Conservation (phyloP, 352 stramenopile species). For the Phytopythium cucurbitacearum region DNA sequence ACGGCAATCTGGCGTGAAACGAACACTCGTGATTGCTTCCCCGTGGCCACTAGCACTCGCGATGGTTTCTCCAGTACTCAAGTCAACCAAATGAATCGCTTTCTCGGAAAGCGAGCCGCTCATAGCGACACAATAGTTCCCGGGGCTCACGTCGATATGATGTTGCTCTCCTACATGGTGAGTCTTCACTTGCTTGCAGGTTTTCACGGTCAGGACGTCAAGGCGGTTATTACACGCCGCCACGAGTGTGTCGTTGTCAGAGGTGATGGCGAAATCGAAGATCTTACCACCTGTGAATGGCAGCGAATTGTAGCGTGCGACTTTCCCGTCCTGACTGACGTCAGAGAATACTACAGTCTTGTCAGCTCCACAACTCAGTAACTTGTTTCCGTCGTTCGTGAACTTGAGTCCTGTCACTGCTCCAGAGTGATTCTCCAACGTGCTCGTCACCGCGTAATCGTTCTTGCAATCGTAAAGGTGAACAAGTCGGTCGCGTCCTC, state of each 20-base stretch:
- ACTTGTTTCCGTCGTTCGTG: constrained; percentile 54
- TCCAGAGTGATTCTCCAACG: constrained; percentile 76
- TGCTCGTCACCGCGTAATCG: constrained; percentile 27
- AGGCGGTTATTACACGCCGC: constrained; percentile 79
- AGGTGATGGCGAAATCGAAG: constrained; percentile 69
- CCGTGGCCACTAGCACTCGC: constrained; percentile 80
- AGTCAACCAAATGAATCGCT: constrained; percentile 83
- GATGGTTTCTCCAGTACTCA: constrained; percentile 70
- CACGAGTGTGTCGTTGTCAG: constrained; percentile 62
- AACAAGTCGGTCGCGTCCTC: constrained; percentile 73
- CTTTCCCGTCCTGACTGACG: constrained; percentile 30
- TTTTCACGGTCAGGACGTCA: constrained; percentile 60
- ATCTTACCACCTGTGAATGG: constrained; percentile 62
- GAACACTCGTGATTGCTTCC: constrained; percentile 75
- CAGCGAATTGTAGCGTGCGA: constrained; percentile 43
- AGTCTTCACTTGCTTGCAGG: constrained; percentile 51
- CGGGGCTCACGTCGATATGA: constrained; percentile 60
- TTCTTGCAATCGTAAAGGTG: constrained; percentile 73
- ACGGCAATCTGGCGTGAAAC: constrained; percentile 86
- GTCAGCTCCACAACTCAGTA: constrained; percentile 68
- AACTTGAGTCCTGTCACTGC: constrained; percentile 67
- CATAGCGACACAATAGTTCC: constrained; percentile 69
- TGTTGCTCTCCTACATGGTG: constrained; percentile 75
- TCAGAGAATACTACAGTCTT: constrained; percentile 67
- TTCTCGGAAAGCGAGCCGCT: constrained; percentile 81